phyloP scores from a whole-genome alignment of 2,329 filamentous ascomycete species.

The Aspergillus niger region DNA sequence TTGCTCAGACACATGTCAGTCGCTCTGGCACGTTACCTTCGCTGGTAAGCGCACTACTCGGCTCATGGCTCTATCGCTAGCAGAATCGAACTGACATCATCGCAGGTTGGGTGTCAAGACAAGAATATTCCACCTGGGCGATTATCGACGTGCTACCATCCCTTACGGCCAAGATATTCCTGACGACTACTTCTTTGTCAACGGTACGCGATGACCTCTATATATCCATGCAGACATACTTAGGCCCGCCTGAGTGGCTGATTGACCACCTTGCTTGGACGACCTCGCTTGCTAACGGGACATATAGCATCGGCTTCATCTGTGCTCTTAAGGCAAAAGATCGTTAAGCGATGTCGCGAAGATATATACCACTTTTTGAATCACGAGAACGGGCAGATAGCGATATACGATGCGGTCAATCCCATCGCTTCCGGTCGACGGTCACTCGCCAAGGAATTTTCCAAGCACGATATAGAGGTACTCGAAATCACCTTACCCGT shows the following conservation, averaged over 20 bases:
- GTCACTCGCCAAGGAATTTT: conserved; percentile 89
- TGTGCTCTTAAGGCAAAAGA: conserved; percentile 93
- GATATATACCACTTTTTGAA: conserved; percentile 97
- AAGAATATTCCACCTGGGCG: conserved; percentile 93
- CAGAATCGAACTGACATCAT: conserved; percentile 15
- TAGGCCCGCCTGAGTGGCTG: neutral
- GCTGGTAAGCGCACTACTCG: conserved; percentile 62
- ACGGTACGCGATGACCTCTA: conserved; percentile 53
- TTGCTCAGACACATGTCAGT: conserved; percentile 80
- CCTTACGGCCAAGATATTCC: conserved; percentile 82
- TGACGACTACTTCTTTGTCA: conserved; percentile 96
- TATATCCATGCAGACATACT: neutral
- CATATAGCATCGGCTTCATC: conserved; percentile 74
- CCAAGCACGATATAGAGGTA: conserved; percentile 94
- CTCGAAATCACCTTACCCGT: conserved; percentile 14
- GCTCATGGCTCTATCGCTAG: neutral
- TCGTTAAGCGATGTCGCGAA: conserved; percentile 93
- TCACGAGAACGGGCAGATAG: conserved; percentile 95
- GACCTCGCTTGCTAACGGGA: conserved; percentile 21
- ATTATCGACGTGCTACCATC: conserved; percentile 91
- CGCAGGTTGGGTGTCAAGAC: conserved; percentile 91
- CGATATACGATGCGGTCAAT: conserved; percentile 98
- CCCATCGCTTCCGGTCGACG: conserved; percentile 79
- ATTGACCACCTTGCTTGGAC: neutral
- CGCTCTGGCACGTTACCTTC: conserved; percentile 87